phyloP scores from a whole-genome alignment of 2,329 filamentous ascomycete species.

The Penicillium frequentans region DNA sequence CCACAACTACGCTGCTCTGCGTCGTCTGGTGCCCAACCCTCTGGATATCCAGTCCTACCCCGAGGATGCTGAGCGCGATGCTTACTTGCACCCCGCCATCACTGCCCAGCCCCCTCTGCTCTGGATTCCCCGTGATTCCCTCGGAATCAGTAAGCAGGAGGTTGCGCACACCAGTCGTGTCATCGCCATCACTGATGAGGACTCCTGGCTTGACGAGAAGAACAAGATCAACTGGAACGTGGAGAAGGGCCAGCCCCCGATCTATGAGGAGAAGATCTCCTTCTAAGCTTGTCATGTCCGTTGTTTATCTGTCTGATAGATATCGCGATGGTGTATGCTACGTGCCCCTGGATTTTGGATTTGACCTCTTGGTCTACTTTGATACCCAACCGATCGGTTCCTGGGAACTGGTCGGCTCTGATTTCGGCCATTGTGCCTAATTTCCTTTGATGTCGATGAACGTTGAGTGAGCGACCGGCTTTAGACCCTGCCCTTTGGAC shows the following conservation, averaged over 20 bases:
- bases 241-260: slow-evolving; percentile 57
- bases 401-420: slow-evolving; percentile 6
- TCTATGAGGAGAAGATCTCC: slow-evolving; percentile 58
- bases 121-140: slow-evolving; percentile 80
- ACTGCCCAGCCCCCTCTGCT: slow-evolving; percentile 63
- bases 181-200: slow-evolving; percentile 79
- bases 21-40: slow-evolving; percentile 64
- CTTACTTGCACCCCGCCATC: slow-evolving; percentile 73
- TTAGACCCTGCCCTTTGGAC: background rate
- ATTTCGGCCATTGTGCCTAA: slow-evolving; percentile 9
- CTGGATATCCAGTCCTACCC: slow-evolving; percentile 61
- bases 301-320: background rate
- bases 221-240: slow-evolving; percentile 62
- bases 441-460: background rate
- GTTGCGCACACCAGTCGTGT: slow-evolving; percentile 68
- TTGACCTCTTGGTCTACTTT: slow-evolving; percentile 15
- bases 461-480: background rate
- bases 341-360: background rate
- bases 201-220: slow-evolving; percentile 69
- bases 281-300: slow-evolving; percentile 38
- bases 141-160: slow-evolving; percentile 76
- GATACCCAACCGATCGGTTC: slow-evolving; percentile 18
- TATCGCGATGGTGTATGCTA: background rate
- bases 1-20: slow-evolving; percentile 69
- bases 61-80: slow-evolving; percentile 62